phyloP scores from a whole-genome alignment of 2,329 filamentous ascomycete species.

The Ophiocordyceps camponoti-leonardi region DNA sequence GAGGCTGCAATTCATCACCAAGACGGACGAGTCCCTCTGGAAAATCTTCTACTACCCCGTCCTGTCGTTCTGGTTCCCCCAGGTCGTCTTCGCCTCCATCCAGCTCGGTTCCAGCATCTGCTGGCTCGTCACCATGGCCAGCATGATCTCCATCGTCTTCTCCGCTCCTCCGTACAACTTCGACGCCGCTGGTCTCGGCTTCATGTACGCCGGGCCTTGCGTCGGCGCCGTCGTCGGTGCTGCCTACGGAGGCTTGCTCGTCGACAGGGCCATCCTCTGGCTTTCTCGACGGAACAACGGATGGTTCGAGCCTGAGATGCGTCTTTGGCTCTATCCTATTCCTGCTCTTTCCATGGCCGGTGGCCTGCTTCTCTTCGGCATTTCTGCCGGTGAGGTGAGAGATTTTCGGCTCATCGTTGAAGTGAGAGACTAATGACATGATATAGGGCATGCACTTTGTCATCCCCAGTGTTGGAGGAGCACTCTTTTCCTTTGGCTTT shows the following conservation, averaged over 20 bases:
- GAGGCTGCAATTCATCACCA: conserved; percentile 5
- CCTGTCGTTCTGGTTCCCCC: conserved; percentile 14
- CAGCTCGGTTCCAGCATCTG: background rate
- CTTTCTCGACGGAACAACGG: conserved; percentile 19
- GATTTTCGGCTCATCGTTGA: no score
- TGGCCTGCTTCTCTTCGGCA: conserved; percentile 1
- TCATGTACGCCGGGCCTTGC: conserved; percentile 11
- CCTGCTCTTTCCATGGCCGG: conserved; percentile 18
- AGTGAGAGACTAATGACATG: background rate
- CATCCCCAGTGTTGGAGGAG: conserved; percentile 15
- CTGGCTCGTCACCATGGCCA: background rate
- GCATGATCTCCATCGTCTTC: background rate
- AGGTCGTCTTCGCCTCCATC: conserved; percentile 14
- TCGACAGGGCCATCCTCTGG: conserved; percentile 17
- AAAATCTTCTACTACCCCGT: conserved; percentile 6
- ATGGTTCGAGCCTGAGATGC: conserved; percentile 25
- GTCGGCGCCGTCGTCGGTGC: conserved; percentile 19
- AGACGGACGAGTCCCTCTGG: conserved; percentile 5
- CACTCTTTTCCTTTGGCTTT: conserved; percentile 8
- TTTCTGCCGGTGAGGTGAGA: background rate
- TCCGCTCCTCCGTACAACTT: conserved; percentile 14
- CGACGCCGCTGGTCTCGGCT: conserved; percentile 7
- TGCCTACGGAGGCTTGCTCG: conserved; percentile 17
- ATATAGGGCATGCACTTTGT: background rate
- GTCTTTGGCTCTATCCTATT: conserved; percentile 19